Percentiles rank a stretch among this genome's conserved stretches.
Conservation (phyloP, 2,329 filamentous ascomycete species). For the Trichoderma breve region DNA sequence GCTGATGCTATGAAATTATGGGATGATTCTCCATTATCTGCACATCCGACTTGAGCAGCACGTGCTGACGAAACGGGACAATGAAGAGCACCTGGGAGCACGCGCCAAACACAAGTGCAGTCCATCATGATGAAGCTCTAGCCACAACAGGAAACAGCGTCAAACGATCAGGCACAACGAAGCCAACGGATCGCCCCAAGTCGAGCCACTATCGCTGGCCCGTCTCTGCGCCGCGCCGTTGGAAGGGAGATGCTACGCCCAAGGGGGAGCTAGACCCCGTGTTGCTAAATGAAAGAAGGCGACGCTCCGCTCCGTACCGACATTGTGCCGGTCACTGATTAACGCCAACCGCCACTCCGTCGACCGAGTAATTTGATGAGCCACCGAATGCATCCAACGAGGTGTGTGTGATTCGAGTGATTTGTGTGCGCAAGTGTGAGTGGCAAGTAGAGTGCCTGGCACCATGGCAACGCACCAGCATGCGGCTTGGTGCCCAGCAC, state of each 20-base stretch:
- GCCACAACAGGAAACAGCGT: conserved; percentile 6
- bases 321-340: conserved; percentile 12
- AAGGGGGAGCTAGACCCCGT: conserved; percentile 12
- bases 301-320: conserved; percentile 15
- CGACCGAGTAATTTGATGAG: background rate
- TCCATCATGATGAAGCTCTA: conserved; percentile 1
- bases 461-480: background rate
- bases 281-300: conserved; percentile 6
- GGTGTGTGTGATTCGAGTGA: background rate
- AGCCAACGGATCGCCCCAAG: conserved; percentile 6
- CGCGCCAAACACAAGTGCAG: background rate
- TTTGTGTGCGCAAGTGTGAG: background rate
- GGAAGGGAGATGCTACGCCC: conserved; percentile 8
- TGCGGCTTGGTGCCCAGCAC: background rate
- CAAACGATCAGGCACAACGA: conserved; percentile 13
- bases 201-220: conserved; percentile 13
- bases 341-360: background rate
- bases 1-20: conserved; percentile 7
- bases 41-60: background rate
- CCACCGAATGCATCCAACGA: background rate
- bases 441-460: background rate
- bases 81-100: conserved; percentile 5
- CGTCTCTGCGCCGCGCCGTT: background rate
- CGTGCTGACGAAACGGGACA: conserved; percentile 10
- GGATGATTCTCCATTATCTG: background rate